These are phyloP conservation scores for Suhomyces maxii DNA, from an alignment of 1,139 yeast genomes.

Conservation along the genomic window DNA sequence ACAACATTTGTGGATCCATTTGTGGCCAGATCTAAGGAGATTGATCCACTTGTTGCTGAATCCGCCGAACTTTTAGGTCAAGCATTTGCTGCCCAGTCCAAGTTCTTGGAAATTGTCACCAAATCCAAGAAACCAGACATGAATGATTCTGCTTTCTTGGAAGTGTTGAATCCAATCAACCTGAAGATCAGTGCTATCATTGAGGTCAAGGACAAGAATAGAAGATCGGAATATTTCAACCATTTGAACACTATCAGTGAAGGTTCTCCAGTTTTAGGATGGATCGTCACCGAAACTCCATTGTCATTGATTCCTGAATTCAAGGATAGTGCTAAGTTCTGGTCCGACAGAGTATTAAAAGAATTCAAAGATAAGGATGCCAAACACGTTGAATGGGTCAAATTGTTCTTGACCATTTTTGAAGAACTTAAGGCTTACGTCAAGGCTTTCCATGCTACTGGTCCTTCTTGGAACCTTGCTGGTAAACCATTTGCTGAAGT, in stretches of 20 bases:
- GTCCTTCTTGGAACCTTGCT: constrained; percentile 66
- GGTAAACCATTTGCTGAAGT: constrained; percentile 49
- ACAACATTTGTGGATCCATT: constrained; percentile 60
- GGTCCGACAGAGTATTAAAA: constrained; percentile 87
- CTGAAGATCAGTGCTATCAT: constrained; percentile 57
- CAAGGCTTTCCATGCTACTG: constrained; percentile 76
- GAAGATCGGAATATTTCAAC: constrained; percentile 62
- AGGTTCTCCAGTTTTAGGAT: constrained; percentile 86
- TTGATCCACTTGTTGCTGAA: constrained; percentile 65
- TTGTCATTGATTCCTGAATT: constrained; percentile 75
- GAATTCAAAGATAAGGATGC: constrained; percentile 74
- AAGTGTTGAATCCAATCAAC: constrained; percentile 69
- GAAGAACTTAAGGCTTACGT: constrained; percentile 71
- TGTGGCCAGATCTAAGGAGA: constrained; percentile 52
- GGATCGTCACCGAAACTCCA: constrained; percentile 79
- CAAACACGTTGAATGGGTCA: constrained; percentile 78
- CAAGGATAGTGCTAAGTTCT: constrained; percentile 89
- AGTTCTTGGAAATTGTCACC: constrained; percentile 59
- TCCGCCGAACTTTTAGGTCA: constrained; percentile 54
- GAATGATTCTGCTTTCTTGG: constrained; percentile 52
- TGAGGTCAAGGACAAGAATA: constrained; percentile 69
- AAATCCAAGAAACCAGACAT: constrained; percentile 65
- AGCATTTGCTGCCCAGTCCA: constrained; percentile 62
- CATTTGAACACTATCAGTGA: constrained; percentile 84
- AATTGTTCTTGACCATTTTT: constrained; percentile 58